phyloP scores from a whole-genome alignment of 2,329 filamentous ascomycete species.

The Penicillium sp. region DNA sequence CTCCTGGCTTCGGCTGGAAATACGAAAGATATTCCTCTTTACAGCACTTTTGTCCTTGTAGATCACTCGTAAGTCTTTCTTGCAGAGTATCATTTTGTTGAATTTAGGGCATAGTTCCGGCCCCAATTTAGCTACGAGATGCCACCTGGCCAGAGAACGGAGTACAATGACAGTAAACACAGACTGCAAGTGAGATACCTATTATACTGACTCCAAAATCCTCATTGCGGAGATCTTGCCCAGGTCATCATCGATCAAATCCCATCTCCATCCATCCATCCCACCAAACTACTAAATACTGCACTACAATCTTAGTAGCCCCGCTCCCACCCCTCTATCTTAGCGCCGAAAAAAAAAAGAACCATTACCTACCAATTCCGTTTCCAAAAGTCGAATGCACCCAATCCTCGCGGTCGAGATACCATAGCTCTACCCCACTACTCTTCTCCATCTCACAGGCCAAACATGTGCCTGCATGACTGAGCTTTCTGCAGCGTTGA shows the following conservation, averaged over 20 bases:
- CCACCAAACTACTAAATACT: slow-evolving; percentile 1
- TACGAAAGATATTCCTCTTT: slow-evolving; percentile 20
- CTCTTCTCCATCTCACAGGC: neutral
- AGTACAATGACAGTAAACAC: neutral
- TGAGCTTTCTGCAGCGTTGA: neutral
- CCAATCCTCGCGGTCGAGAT: neutral
- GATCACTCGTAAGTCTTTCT: neutral
- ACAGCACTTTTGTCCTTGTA: neutral
- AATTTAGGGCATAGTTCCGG: neutral
- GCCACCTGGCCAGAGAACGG: neutral
- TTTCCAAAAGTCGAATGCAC: neutral
- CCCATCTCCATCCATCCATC: neutral
- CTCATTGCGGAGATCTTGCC: neutral
- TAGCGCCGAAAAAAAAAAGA: slow-evolving; percentile 25
- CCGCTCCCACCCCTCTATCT: slow-evolving; percentile 22
- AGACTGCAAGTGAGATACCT: neutral
- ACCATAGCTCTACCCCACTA: neutral
- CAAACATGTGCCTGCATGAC: neutral
- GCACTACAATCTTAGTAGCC: slow-evolving; percentile 15
- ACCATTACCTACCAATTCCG: slow-evolving; percentile 1
- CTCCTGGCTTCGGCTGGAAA: slow-evolving; percentile 18
- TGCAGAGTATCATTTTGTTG: neutral
- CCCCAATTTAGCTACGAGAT: neutral
- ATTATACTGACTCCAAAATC: neutral
- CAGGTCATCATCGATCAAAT: neutral